Percentiles rank a stretch among this genome's conserved stretches.
These are phyloP conservation scores for Coriolopsis trogii DNA, from an alignment of 1,284 basidiomycete species.

Conservation along the genomic window DNA sequence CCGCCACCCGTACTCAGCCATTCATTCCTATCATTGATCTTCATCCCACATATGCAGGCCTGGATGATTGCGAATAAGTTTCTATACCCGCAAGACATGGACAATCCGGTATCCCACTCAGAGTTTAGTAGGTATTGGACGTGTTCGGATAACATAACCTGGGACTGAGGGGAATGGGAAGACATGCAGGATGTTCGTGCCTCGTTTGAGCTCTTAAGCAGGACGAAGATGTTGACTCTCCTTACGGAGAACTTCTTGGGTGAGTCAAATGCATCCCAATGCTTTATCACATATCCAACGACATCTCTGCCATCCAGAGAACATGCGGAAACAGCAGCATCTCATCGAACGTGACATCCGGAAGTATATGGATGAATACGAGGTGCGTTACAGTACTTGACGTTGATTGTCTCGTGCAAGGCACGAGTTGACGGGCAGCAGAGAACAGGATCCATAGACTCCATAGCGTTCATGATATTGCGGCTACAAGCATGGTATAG, in stretches of 20 bases:
- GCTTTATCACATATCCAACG: too few relatives aligned
- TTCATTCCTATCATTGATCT: not conserved
- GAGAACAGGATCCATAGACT: slow-evolving; percentile 48
- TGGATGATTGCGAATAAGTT: slow-evolving; percentile 63
- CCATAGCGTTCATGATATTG: slow-evolving; percentile 55
- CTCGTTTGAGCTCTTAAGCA: slow-evolving; percentile 59
- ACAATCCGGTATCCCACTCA: slow-evolving; percentile 35
- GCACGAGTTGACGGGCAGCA: slow-evolving; percentile 28
- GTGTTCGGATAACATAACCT: not conserved
- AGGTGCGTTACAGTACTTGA: slow-evolving; percentile 55
- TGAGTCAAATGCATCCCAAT: slow-evolving; percentile 38
- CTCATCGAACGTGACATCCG: slow-evolving; percentile 64
- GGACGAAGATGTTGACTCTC: slow-evolving; percentile 57
- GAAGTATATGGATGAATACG: slow-evolving; percentile 58
- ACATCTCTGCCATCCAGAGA: slow-evolving; percentile 46
- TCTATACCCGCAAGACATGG: slow-evolving; percentile 59
- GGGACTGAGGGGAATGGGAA: slow-evolving; percentile 29
- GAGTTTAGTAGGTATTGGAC: slow-evolving; percentile 38
- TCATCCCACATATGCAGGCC: slow-evolving; percentile 47
- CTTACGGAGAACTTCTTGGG: slow-evolving; percentile 71
- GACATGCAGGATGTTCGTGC: slow-evolving; percentile 51
- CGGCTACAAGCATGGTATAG: slow-evolving; percentile 68
- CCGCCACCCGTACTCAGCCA: slow-evolving; percentile 19
- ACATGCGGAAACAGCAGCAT: slow-evolving; percentile 59
- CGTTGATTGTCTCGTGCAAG: not conserved